These are phyloP conservation scores for Penicillium roqueforti DNA, from an alignment of 495 filamentous ascomycete species.

Conservation along the genomic window DNA sequence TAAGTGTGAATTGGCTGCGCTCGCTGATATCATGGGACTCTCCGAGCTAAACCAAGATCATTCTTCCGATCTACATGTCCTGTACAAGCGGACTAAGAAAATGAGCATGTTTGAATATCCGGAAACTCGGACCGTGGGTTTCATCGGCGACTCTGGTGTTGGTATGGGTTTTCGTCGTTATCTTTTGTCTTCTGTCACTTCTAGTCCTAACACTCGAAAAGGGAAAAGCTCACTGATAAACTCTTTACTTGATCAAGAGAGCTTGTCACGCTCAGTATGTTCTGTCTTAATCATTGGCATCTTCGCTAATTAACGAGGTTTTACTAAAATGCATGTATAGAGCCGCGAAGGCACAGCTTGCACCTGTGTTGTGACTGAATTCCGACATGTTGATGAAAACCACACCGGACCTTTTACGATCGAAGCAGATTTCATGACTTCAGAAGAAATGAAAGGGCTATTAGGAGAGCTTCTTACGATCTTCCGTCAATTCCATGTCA, in stretches of 20 bases:
- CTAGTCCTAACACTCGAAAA: not conserved
- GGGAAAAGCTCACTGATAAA: constrained; percentile 37
- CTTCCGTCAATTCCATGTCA: constrained; percentile 19
- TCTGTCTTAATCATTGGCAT: no score
- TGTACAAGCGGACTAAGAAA: not conserved
- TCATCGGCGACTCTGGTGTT: constrained; percentile 20
- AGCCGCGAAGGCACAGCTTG: constrained; percentile 28
- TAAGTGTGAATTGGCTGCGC: constrained; percentile 11
- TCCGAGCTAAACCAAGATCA: constrained; percentile 6
- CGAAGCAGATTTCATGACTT: constrained; percentile 28
- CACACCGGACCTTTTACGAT: constrained; percentile 23
- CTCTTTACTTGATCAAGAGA: constrained; percentile 24
- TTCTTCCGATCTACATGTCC: constrained; percentile 1
- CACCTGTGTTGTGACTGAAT: constrained; percentile 34
- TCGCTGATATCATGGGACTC: constrained; percentile 8
- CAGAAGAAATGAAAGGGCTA: constrained; percentile 19
- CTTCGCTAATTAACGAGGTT: no score
- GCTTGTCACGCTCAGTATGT: constrained; percentile 31
- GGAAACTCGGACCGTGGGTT: constrained; percentile 23
- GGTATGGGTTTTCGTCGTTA: not conserved
- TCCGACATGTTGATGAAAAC: constrained; percentile 19
- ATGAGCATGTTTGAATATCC: constrained; percentile 20
- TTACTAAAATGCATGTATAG: no score
- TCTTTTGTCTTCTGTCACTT: no score
- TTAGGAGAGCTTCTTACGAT: constrained; percentile 24